Percentiles rank a stretch among this genome's conserved stretches.
Conservation (phyloP, 2,329 filamentous ascomycete genomes). For the Pseudogymnoascus sp. region DNA sequence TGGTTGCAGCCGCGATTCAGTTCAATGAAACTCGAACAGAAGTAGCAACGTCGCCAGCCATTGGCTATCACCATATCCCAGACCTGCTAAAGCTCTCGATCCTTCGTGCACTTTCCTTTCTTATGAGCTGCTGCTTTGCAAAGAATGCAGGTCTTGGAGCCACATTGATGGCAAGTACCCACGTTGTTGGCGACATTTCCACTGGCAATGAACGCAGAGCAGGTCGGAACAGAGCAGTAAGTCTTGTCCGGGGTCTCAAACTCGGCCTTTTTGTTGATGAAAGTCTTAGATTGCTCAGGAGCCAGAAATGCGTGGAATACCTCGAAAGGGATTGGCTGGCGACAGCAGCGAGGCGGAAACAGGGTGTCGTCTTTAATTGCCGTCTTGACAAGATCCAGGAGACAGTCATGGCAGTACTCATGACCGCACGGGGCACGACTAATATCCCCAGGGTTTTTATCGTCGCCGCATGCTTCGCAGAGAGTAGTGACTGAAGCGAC, state of each 20-base stretch:
- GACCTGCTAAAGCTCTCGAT: slow-evolving; percentile 33
- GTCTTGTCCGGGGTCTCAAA: slow-evolving; percentile 38
- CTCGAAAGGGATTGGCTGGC: slow-evolving; percentile 32
- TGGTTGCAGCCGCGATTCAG: slow-evolving; percentile 45
- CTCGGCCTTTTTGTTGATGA: slow-evolving; percentile 40
- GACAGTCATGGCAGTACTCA: slow-evolving; percentile 43
- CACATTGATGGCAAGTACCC: slow-evolving; percentile 38
- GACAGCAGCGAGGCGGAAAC: slow-evolving; percentile 49
- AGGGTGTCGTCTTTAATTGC: slow-evolving; percentile 41
- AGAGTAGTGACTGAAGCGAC: background rate
- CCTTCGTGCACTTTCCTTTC: slow-evolving; percentile 39
- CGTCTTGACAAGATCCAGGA: slow-evolving; percentile 36
- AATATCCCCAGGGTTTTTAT: slow-evolving; percentile 13
- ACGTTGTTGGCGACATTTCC: slow-evolving; percentile 26
- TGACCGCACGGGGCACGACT: slow-evolving; percentile 34
- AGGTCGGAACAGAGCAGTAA: slow-evolving; percentile 40
- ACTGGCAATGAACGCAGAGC: slow-evolving; percentile 39
- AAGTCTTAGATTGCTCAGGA: slow-evolving; percentile 28
- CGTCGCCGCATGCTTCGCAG: slow-evolving; percentile 17
- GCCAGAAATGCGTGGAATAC: slow-evolving; percentile 31
- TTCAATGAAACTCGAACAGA: slow-evolving; percentile 41
- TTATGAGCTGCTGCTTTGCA: slow-evolving; percentile 42
- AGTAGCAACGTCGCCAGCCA: slow-evolving; percentile 44
- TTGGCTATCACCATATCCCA: slow-evolving; percentile 33
- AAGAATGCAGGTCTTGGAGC: slow-evolving; percentile 36